Conservation (phyloP, 2,329 filamentous ascomycete genomes). For the Blumeria hordei region DNA sequence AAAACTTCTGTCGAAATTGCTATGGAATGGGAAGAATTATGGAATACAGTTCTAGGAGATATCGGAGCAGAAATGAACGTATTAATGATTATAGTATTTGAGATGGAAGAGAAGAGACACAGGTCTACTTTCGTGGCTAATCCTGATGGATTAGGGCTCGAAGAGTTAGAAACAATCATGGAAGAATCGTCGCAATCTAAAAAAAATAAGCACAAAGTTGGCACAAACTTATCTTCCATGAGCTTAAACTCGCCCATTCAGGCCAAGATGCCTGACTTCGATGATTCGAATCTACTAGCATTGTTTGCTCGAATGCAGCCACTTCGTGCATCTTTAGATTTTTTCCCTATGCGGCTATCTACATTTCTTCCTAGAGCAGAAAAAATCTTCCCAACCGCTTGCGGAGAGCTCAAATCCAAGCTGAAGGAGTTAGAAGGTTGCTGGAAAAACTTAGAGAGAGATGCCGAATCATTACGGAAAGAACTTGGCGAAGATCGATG, state of each 20-base stretch:
- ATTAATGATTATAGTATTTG: slow-evolving; percentile 61
- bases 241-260: slow-evolving; percentile 21
- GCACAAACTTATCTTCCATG: slow-evolving; percentile 23
- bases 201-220: slow-evolving; percentile 40
- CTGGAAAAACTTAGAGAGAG: slow-evolving; percentile 70
- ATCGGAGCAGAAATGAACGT: slow-evolving; percentile 75
- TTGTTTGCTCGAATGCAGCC: slow-evolving; percentile 93
- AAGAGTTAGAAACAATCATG: slow-evolving; percentile 77
- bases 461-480: slow-evolving; percentile 69
- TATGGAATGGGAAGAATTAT: slow-evolving; percentile 97
- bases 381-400: slow-evolving; percentile 65
- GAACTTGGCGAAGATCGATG: slow-evolving; percentile 90
- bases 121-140: slow-evolving; percentile 42
- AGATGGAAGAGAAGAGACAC: slow-evolving; percentile 92
- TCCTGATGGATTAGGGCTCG: slow-evolving; percentile 46
- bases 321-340: slow-evolving; percentile 75
- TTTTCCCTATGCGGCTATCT: slow-evolving; percentile 79
- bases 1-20: slow-evolving; percentile 86
- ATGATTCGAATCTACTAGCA: slow-evolving; percentile 71
- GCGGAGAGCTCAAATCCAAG: slow-evolving; percentile 62
- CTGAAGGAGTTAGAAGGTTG: slow-evolving; percentile 52
- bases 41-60: slow-evolving; percentile 80
- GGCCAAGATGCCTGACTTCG: slow-evolving; percentile 41
- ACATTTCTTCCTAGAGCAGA: slow-evolving; percentile 64
- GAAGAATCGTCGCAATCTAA: slow-evolving; percentile 49